Evolutionary conservation across 352 stramenopile genomes (phyloP), one percentile per base, ranked within the genome.

Genomic region (Sclerospora graminicola): DNA sequence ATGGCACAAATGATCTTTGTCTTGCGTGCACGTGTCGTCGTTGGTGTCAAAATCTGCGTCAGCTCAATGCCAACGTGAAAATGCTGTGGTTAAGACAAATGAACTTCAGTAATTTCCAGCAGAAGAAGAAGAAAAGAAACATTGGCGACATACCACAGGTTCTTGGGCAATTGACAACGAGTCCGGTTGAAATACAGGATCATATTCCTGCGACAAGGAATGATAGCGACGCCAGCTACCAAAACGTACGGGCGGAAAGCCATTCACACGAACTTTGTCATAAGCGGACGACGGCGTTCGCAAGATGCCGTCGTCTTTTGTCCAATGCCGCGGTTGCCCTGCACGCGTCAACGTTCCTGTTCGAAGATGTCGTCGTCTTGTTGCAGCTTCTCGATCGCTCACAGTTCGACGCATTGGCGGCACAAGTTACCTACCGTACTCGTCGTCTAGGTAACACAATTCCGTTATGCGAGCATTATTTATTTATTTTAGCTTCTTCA

Each of bases 1-100:
- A 99, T 82, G 5, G 96, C 98, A 54, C 96, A 99, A 8, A 99
- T 90, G 64, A 99, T 98, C 76, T 99, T 99, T 36, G 93, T 99
- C 54, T 95, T 95, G 28, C 94, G 85, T 9, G 52, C 59, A n/a
- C 57, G 63, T 5, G 42, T 38, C 4, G 41, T 61, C 15, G 73
- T 82, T 5, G 66, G 72, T 26, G 59, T 60, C 9, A 93, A 39
- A 23, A 93, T 84, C 54, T 90, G 81, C 41, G 80, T 61, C 16
- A 83, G 44, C 15, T 68, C 54, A 42, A 90, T 82, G 6, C 75
- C 79, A 5, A 87, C 65, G 29, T 84, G 63, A 43, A 85, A 85
- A 45, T 67, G 65, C 77, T 89, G 39, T 20, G 43, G 6, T 10
- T 11, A 11, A 30, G 26, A 11, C 26, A 10, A 30, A 30, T 10